Evolutionary conservation across 2,329 filamentous ascomycete species (phyloP).

Genomic region (Talaromyces sp.): DNA sequence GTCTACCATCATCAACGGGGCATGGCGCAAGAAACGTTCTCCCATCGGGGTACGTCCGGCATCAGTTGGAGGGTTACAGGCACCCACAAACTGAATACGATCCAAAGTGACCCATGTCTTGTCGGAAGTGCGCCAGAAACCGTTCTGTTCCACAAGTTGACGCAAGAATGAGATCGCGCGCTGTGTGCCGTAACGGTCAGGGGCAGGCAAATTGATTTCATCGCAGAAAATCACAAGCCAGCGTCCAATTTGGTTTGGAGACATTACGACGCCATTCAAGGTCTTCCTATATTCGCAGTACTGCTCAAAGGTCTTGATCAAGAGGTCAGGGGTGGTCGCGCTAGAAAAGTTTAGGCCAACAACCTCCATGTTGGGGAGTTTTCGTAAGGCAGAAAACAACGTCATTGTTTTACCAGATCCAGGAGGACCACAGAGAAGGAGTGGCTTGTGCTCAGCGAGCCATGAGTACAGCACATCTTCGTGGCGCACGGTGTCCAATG

Average conservation of each 20-base stretch:
- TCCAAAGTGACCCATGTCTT: slow-evolving; percentile 98
- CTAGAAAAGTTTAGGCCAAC: slow-evolving; percentile 99
- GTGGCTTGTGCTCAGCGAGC: slow-evolving; percentile 96
- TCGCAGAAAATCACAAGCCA: slow-evolving; percentile 99
- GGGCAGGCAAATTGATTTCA: slow-evolving; percentile 97
- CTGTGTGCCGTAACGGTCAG: slow-evolving; percentile 96
- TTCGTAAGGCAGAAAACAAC: slow-evolving; percentile 91
- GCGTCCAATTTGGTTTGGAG: slow-evolving; percentile 90
- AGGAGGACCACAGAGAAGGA: slow-evolving; percentile 92
- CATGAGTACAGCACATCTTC: slow-evolving; percentile 99
- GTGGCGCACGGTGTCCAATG: slow-evolving; percentile 91
- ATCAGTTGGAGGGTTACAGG: slow-evolving; percentile 97
- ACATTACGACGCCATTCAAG: slow-evolving; percentile 89
- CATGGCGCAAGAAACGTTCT: slow-evolving; percentile 87
- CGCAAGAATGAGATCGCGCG: slow-evolving; percentile 95
- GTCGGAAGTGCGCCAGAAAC: slow-evolving; percentile 96
- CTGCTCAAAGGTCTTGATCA: slow-evolving; percentile 99
- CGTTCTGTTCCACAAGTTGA: slow-evolving; percentile 96
- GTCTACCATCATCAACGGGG: slow-evolving; percentile 98
- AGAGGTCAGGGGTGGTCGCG: slow-evolving; percentile 91
- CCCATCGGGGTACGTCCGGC: slow-evolving; percentile 93
- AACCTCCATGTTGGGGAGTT: slow-evolving; percentile 97
- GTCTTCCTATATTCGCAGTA: slow-evolving; percentile 99
- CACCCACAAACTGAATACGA: slow-evolving; percentile 96
- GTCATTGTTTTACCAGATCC: slow-evolving; percentile 99